Base-by-base conservation (phyloP, 139 green algal species). In the Tetradesmus obliquus region DNA sequence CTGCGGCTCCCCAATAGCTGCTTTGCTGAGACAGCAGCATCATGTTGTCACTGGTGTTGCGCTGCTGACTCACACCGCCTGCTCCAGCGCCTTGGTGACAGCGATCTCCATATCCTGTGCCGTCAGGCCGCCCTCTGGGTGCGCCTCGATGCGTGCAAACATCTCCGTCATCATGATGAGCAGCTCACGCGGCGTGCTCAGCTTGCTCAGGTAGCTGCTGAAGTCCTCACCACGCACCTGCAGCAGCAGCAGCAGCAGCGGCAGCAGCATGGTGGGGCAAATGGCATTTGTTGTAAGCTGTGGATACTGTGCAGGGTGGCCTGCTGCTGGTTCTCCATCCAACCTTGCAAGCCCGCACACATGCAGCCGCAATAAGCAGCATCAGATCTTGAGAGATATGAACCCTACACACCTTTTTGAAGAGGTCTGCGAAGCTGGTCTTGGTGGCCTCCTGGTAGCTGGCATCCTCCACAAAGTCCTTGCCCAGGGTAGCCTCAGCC, bases 81-180 rank as follows among this genome's bases (percentile, higher is more conserved):
- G 95, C 90, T 98, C 96, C 80, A 97, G 88, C 45, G 96, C 97
- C 93, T 97, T 97, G 3, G 93, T 96, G 2, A 98, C 76, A 66
- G 57, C 57, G 4, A 79, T 80, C 58, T 99, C 97, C 96, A 99
- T 98, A 94, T 99, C 72, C 72, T 98, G 96, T 51, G 96, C 96
- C 51, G 95, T 98, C 20, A 99, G 93, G 2, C 94, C 94, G 5
- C 96, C 96, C 84, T 97, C 96, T 0, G 97, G 97, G 91, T 99
- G 95, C 2, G 96, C 95, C 93, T 99, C 97, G 53, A 98, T 97
- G 91, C 97, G 96, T 0, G 91, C 92, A 86, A 98, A 96, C 96
- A 99, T 97, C 94, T 98, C 96, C 8, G 95, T 97, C 97, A 99
- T 98, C 96, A 98, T 98, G 87, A 99, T 98, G 91, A 99, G 96